Evolutionary conservation across 2,329 filamentous ascomycete genomes (phyloP).

Genomic region (Aspergillaceae sp.): DNA sequence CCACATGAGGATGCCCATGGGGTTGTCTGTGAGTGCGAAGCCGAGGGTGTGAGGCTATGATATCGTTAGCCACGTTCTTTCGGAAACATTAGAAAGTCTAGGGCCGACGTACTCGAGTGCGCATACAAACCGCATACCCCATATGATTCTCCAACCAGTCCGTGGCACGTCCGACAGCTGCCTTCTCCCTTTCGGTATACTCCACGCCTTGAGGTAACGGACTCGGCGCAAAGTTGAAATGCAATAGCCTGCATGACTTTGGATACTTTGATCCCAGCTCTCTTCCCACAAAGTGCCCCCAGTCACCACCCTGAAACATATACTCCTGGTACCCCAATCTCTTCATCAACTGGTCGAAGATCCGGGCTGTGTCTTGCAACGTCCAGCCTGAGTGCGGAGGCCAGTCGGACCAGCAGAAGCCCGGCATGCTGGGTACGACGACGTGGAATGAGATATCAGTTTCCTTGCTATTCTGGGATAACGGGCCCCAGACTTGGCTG

Average conservation of each 20-base stretch:
- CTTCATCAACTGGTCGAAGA: conserved; percentile 3
- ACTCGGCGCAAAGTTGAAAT: conserved; percentile 3
- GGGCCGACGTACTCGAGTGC: conserved; percentile 1
- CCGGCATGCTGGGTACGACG: conserved; percentile 3
- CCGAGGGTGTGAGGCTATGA: conserved; percentile 4
- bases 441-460: conserved; percentile 4
- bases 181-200: conserved; percentile 2
- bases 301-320: conserved; percentile 5
- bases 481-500: conserved; percentile 1
- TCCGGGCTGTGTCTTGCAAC: conserved; percentile 2
- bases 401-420: conserved; percentile 5
- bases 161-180: not conserved
- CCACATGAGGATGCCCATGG: conserved; percentile 5
- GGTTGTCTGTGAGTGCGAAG: conserved; percentile 5
- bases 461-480: not conserved
- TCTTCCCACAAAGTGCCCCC: conserved; percentile 4
- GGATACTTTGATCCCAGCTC: conserved; percentile 4
- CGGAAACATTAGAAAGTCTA: not conserved
- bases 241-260: conserved; percentile 1
- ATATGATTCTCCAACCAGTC: conserved; percentile 6
- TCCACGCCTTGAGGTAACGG: not conserved
- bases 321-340: conserved; percentile 4
- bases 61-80: not conserved
- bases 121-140: conserved; percentile 7
- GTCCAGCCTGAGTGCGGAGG: conserved; percentile 2